Conservation (phyloP, 257 asterid species). For the Craterostigma plantagineum region DNA sequence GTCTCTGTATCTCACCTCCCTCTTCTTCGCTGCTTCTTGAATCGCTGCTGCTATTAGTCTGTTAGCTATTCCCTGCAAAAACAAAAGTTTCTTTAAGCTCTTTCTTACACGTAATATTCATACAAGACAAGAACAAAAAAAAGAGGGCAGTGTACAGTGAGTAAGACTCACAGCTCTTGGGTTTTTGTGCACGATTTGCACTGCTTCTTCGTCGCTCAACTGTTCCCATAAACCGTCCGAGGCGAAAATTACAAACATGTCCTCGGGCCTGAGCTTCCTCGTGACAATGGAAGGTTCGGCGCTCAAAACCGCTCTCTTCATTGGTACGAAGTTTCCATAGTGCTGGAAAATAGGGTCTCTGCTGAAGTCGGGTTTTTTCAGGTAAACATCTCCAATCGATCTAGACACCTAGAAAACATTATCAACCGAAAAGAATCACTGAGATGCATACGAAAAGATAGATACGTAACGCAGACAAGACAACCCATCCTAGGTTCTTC, state of each 20-base stretch:
- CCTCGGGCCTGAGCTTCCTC: conserved; percentile 64
- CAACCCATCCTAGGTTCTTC: too few relatives aligned
- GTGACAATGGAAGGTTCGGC: conserved; percentile 84
- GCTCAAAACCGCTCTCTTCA: conserved; percentile 60
- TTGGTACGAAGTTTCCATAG: conserved; percentile 40
- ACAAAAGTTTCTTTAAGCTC: too few relatives aligned
- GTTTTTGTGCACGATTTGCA: conserved; percentile 53
- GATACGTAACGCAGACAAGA: too few relatives aligned
- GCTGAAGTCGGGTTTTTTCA: conserved; percentile 76
- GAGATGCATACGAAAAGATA: too few relatives aligned
- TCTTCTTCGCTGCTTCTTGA: conserved; percentile 78
- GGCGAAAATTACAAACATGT: conserved; percentile 73
- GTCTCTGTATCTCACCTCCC: conserved; percentile 71
- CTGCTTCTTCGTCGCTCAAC: conserved; percentile 66
- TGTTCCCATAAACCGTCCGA: conserved; percentile 99
- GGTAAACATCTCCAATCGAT: conserved; percentile 82
- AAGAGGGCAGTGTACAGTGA: too few relatives aligned
- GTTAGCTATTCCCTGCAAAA: conserved; percentile 84
- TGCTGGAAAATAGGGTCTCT: conserved; percentile 66
- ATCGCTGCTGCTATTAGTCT: conserved; percentile 70
- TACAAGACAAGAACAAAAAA: too few relatives aligned
- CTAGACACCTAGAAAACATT: conserved; percentile 88
- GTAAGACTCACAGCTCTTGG: conserved; percentile 79
- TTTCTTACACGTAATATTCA: neutral
- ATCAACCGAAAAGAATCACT: too few relatives aligned